Conservation (phyloP, 2,329 filamentous ascomycete species). For the Clonostachys rhizophaga region DNA sequence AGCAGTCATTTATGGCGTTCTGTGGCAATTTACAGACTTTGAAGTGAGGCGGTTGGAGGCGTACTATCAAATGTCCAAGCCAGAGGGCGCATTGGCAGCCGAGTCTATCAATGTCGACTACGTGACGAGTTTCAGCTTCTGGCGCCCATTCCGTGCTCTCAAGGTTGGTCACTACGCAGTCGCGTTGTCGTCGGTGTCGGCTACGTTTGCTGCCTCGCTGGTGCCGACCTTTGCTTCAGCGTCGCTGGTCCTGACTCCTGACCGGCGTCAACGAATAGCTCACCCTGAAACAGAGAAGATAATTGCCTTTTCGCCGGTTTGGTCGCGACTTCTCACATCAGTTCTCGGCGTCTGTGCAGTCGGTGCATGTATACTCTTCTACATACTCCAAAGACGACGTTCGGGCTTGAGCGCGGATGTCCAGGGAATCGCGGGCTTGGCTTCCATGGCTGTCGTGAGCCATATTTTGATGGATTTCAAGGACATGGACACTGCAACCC, state of each 20-base stretch:
- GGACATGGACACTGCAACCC: constrained; percentile 63
- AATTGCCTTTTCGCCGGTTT: constrained; percentile 50
- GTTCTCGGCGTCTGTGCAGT: constrained; percentile 53
- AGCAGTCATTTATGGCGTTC: constrained; percentile 56
- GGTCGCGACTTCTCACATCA: constrained; percentile 56
- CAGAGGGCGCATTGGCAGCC: constrained; percentile 54
- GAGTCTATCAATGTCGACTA: constrained; percentile 73
- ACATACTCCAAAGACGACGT: constrained; percentile 54
- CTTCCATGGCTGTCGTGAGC: constrained; percentile 69
- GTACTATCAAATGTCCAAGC: constrained; percentile 60
- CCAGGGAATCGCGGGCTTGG: constrained; percentile 68
- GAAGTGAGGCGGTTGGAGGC: constrained; percentile 64
- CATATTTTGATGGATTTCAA: constrained; percentile 73
- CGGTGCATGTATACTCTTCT: constrained; percentile 53
- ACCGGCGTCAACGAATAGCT: constrained; percentile 33
- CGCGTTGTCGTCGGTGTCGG: constrained; percentile 59
- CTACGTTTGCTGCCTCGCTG: constrained; percentile 61
- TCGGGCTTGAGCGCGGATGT: constrained; percentile 66
- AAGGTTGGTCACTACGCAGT: constrained; percentile 64
- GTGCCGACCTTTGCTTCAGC: constrained; percentile 66
- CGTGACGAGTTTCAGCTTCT: constrained; percentile 61
- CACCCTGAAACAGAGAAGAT: constrained; percentile 40
- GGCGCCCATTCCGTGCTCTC: constrained; percentile 60
- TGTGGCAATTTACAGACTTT: constrained; percentile 64
- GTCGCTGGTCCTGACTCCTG: constrained; percentile 51